These are phyloP conservation scores for Serendipita indica DNA, from an alignment of 768 basidiomycete genomes.

Conservation along the genomic window DNA sequence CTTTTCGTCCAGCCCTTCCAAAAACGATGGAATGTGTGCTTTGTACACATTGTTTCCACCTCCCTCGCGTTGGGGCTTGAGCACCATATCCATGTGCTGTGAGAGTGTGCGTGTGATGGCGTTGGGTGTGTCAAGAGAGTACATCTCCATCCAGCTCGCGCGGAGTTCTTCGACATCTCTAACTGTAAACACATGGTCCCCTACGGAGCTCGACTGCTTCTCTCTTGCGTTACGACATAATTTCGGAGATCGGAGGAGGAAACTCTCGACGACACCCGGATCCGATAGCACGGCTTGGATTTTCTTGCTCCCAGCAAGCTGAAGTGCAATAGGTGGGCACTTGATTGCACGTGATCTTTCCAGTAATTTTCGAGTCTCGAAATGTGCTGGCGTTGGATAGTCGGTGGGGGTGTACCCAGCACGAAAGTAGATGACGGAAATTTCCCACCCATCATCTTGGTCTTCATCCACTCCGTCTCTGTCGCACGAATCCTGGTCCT, in stretches of 20 bases:
- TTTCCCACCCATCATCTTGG: constrained; percentile 40
- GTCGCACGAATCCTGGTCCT: constrained; percentile 25
- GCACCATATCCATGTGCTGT: constrained; percentile 45
- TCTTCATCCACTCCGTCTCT: background rate
- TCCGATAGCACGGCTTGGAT: constrained; percentile 77
- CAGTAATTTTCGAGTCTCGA: constrained; percentile 57
- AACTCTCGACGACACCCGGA: constrained; percentile 57
- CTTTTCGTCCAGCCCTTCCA: constrained; percentile 41
- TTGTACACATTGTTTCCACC: constrained; percentile 96
- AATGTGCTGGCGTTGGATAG: constrained; percentile 50
- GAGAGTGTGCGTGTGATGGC: constrained; percentile 36
- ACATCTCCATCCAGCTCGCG: constrained; percentile 80
- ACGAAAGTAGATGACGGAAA: constrained; percentile 83
- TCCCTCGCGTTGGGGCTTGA: constrained; percentile 97
- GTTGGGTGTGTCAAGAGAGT: constrained; percentile 43
- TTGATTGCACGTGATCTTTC: constrained; percentile 81
- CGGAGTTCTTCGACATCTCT: constrained; percentile 40
- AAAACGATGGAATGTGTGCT: constrained; percentile 58
- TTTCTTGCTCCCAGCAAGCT: constrained; percentile 94
- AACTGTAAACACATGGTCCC: too few relatives aligned
- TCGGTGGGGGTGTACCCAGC: constrained; percentile 77
- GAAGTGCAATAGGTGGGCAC: constrained; percentile 79
- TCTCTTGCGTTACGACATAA: constrained; percentile 14
- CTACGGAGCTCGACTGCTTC: constrained; percentile 22
- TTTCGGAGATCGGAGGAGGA: constrained; percentile 31